phyloP scores from a whole-genome alignment of 2,329 filamentous ascomycete genomes.

The Fusarium heterosporum region DNA sequence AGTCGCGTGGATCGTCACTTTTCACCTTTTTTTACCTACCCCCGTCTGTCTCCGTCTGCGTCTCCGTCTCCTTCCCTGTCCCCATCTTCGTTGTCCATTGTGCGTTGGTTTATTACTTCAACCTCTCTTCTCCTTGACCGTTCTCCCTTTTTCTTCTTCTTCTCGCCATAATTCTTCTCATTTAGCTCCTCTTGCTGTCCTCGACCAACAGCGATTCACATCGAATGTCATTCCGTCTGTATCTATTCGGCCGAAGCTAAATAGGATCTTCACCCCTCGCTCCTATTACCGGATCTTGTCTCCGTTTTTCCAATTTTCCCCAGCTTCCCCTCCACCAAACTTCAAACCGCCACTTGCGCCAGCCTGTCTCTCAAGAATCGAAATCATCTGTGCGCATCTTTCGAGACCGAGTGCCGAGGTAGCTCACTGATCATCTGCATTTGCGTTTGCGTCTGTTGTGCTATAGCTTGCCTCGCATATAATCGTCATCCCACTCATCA shows the following conservation, averaged over 20 bases:
- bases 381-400: slow-evolving; percentile 12
- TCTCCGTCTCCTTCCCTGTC: slow-evolving; percentile 1
- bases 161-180: slow-evolving; percentile 17
- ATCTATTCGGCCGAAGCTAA: slow-evolving; percentile 32
- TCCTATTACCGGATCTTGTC: slow-evolving; percentile 36
- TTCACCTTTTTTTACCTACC: slow-evolving; percentile 43
- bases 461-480: slow-evolving; percentile 4
- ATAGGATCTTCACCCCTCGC: slow-evolving; percentile 38
- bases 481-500: neutral
- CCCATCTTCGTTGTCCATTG: neutral
- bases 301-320: slow-evolving; percentile 26
- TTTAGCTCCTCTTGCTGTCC: slow-evolving; percentile 1
- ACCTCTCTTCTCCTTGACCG: slow-evolving; percentile 12
- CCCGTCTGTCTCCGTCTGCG: slow-evolving; percentile 11
- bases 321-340: slow-evolving; percentile 32
- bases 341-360: slow-evolving; percentile 41
- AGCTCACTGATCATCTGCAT: slow-evolving; percentile 12
- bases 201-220: slow-evolving; percentile 1
- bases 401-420: slow-evolving; percentile 10
- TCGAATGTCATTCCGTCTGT: slow-evolving; percentile 22
- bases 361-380: slow-evolving; percentile 20
- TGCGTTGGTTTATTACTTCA: slow-evolving; percentile 10
- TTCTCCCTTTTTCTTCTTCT: neutral
- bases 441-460: slow-evolving; percentile 13
- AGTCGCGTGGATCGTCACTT: slow-evolving; percentile 47